A percentile compares a stretch with the other conserved stretches of the same genome.
Conservation (phyloP, 495 filamentous ascomycete genomes). For the Penicillium herquei region DNA sequence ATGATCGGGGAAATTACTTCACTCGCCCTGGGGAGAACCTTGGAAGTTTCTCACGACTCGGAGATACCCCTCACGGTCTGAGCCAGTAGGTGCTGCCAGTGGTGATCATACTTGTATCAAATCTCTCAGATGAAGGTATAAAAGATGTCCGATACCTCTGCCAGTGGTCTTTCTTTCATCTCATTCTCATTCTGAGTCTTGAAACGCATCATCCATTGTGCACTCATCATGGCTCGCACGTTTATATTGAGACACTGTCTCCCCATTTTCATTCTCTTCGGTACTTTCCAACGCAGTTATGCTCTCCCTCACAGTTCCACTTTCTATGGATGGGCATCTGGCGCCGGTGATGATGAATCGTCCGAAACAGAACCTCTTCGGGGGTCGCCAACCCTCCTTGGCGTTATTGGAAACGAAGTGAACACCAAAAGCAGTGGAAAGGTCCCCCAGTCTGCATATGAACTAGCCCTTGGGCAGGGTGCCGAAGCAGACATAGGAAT, state of each 20-base stretch:
- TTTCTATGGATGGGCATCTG: background rate
- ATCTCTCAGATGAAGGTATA: no score
- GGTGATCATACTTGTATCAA: no score
- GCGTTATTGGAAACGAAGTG: slow-evolving; percentile 1
- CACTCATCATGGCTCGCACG: background rate
- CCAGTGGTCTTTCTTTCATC: no score
- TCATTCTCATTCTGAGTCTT: no score
- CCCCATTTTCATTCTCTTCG: background rate
- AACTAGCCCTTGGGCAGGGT: slow-evolving; percentile 2
- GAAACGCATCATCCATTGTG: no score
- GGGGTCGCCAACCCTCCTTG: background rate
- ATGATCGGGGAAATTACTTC: no score
- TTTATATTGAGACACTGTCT: background rate
- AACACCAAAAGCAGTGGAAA: background rate
- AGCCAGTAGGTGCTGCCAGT: no score
- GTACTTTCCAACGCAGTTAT: background rate
- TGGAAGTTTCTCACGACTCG: no score
- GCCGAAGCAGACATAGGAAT: slow-evolving; percentile 4
- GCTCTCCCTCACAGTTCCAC: background rate
- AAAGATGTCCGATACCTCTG: no score
- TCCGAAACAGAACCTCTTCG: background rate
- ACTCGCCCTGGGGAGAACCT: no score
- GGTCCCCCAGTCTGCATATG: background rate
- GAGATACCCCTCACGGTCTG: no score
- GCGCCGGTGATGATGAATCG: slow-evolving; percentile 3